Percentiles rank a stretch among this genome's conserved stretches.
These are phyloP conservation scores for Amanita pseudoporphyria DNA, from an alignment of 768 basidiomycete genomes.

Conservation along the genomic window DNA sequence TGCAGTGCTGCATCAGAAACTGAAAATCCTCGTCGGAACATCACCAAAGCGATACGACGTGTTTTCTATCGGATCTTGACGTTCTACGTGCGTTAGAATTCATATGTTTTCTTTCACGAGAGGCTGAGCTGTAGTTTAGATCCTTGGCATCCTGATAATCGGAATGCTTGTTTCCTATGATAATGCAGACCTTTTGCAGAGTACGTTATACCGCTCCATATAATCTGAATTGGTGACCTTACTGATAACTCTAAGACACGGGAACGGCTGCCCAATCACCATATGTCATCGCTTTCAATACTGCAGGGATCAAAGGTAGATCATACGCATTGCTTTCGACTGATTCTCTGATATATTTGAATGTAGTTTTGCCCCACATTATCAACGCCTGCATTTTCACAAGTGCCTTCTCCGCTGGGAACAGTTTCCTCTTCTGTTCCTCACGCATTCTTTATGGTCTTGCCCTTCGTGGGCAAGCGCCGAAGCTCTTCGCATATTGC, in stretches of 20 bases:
- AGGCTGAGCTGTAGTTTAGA: too few species aligned
- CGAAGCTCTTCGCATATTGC: conserved; percentile 31
- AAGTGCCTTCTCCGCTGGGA: conserved; percentile 63
- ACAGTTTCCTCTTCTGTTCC: conserved; percentile 50
- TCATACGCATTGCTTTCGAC: neutral
- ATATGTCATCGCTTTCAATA: conserved; percentile 74
- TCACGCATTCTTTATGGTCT: conserved; percentile 46
- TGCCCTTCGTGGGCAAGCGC: conserved; percentile 42
- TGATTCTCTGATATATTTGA: neutral
- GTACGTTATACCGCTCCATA: conserved; percentile 11
- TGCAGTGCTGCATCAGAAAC: conserved; percentile 67
- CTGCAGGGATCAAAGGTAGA: conserved; percentile 58
- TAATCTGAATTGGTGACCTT: neutral
- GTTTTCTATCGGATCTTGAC: conserved; percentile 76
- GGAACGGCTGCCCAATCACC: conserved; percentile 73
- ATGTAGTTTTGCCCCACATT: conserved; percentile 47
- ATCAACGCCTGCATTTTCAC: conserved; percentile 69
- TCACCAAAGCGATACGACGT: conserved; percentile 63
- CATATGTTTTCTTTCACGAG: neutral
- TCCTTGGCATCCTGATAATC: conserved; percentile 61
- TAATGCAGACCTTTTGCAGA: conserved; percentile 40
- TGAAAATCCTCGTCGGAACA: conserved; percentile 68
- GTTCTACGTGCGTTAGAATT: conserved; percentile 49
- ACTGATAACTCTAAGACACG: conserved; percentile 16
- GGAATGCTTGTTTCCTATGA: conserved; percentile 74